phyloP scores from a whole-genome alignment of 352 stramenopile species.

The Phytophthora pisi region DNA sequence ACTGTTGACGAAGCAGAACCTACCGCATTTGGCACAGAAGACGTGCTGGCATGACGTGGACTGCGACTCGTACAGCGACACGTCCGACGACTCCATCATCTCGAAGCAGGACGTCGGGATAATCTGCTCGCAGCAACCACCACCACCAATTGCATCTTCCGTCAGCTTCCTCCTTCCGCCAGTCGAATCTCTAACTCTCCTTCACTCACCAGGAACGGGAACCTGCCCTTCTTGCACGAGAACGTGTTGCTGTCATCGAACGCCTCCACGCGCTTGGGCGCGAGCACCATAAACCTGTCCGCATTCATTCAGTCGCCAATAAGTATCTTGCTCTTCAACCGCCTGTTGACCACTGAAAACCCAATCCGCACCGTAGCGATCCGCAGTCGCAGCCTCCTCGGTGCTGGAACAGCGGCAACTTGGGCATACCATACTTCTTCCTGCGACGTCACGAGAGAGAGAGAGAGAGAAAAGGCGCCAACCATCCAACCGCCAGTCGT shows the following conservation, averaged over 20 bases:
- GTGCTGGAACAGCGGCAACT: slow-evolving; percentile 79
- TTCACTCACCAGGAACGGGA: slow-evolving; percentile 70
- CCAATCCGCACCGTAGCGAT: slow-evolving; percentile 50
- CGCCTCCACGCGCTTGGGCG: slow-evolving; percentile 74
- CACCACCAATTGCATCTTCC: neutral
- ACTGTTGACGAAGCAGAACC: slow-evolving; percentile 22
- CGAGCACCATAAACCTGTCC: slow-evolving; percentile 72
- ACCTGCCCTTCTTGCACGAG: slow-evolving; percentile 83
- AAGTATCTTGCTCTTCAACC: slow-evolving; percentile 9
- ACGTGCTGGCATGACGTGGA: slow-evolving; percentile 73
- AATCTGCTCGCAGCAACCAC: slow-evolving; percentile 42
- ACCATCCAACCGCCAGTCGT: slow-evolving; percentile 3
- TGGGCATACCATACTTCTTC: slow-evolving; percentile 78
- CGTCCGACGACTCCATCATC: slow-evolving; percentile 67
- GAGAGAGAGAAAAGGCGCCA: slow-evolving; percentile 3
- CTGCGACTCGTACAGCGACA: slow-evolving; percentile 80
- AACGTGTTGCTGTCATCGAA: slow-evolving; percentile 86
- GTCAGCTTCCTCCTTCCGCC: slow-evolving; percentile 3
- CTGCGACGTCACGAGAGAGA: slow-evolving; percentile 26
- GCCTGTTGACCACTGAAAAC: neutral
- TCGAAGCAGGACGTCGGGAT: slow-evolving; percentile 79
- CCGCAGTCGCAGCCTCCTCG: slow-evolving; percentile 75
- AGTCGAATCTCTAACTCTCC: neutral
- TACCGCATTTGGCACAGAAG: slow-evolving; percentile 82
- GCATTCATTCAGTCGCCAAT: slow-evolving; percentile 2